Conservation (phyloP, 352 stramenopile species). For the Elongisporangium anandrum region DNA sequence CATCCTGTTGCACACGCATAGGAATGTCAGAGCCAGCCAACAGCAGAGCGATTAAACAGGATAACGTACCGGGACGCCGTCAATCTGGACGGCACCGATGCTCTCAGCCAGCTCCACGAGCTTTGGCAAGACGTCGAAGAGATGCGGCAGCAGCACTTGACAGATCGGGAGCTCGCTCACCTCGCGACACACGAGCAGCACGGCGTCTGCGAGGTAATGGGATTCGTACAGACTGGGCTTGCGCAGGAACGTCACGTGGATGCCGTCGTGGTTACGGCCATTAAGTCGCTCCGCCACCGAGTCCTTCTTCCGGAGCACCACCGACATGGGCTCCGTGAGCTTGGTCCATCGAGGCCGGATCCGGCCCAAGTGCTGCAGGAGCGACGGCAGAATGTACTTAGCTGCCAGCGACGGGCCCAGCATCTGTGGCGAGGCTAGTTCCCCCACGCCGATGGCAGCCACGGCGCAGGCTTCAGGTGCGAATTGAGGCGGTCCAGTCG, state of each 20-base stretch:
- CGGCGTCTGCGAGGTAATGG: conserved; percentile 60
- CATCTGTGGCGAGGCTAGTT: conserved; percentile 44
- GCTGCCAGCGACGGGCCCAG: conserved; percentile 50
- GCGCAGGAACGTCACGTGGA: conserved; percentile 61
- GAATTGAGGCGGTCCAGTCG: conserved; percentile 23
- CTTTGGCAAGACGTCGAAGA: conserved; percentile 56
- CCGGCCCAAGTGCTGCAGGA: conserved; percentile 55
- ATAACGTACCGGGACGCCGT: conserved; percentile 58
- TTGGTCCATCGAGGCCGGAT: conserved; percentile 55
- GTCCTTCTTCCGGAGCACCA: conserved; percentile 27
- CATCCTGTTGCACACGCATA: conserved; percentile 24
- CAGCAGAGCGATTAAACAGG: neutral
- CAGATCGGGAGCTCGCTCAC: conserved; percentile 41
- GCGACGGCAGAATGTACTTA: conserved; percentile 53
- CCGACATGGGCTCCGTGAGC: conserved; percentile 29
- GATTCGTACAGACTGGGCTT: conserved; percentile 59
- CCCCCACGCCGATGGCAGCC: conserved; percentile 36
- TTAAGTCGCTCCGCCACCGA: conserved; percentile 15
- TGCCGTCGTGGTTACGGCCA: conserved; percentile 28
- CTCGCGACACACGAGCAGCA: conserved; percentile 62
- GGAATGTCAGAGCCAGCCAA: neutral
- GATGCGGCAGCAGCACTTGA: conserved; percentile 40
- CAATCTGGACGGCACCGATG: conserved; percentile 57
- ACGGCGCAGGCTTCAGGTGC: conserved; percentile 35
- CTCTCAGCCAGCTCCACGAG: conserved; percentile 54